Evolutionary conservation across 345 rosid genomes (phyloP), one percentile per base, ranked within the genome.

Genomic region (Geranium brycei): DNA sequence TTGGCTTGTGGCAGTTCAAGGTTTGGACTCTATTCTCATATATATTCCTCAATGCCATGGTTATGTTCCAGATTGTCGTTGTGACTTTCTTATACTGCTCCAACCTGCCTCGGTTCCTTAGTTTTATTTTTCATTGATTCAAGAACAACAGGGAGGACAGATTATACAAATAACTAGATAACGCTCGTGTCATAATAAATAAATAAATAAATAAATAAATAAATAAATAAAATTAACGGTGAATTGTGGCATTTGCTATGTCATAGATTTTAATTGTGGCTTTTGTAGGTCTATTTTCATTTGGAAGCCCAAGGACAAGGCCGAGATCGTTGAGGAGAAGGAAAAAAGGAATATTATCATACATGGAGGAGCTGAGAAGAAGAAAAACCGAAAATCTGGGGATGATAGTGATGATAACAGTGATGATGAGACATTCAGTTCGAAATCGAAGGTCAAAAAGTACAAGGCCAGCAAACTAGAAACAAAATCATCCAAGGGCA

Each of bases 1-100:
- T 75, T 93, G 85, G 99, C 96, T 7, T 75, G 95, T 13, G 99
- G 99, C 55, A 93, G 96, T 76, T 90, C 97, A 62, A 93, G 99
- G 99, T 92, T 73, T 0, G 62, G 55, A 38, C 66, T 64, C 28
- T 3, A 31, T 66, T 59, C 51, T 5, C 41, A 35, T 62, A 58
- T 68, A 64, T 61, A 53, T 38, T 6, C 16, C 55, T 51, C 51
- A 56, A 17, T 23, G 19, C 19, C 31, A 61, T 51, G 6, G n/a
- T 12, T 19, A 31, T n/a, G 65, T n/a, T 23, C 31, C 32, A 18
- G n/a, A 15, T 1, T 10, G 19, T n/a, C 28, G 28, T 23, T 40
- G 7, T 38, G 28, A 38, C 57, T 17, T 17, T n/a, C 23, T 38
- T 38, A 38, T 38, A 38, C 11, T 38, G 47, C 47, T 38, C 47